These are phyloP conservation scores for Volvariella volvacea DNA, from an alignment of 1,284 basidiomycete genomes.

Conservation along the genomic window DNA sequence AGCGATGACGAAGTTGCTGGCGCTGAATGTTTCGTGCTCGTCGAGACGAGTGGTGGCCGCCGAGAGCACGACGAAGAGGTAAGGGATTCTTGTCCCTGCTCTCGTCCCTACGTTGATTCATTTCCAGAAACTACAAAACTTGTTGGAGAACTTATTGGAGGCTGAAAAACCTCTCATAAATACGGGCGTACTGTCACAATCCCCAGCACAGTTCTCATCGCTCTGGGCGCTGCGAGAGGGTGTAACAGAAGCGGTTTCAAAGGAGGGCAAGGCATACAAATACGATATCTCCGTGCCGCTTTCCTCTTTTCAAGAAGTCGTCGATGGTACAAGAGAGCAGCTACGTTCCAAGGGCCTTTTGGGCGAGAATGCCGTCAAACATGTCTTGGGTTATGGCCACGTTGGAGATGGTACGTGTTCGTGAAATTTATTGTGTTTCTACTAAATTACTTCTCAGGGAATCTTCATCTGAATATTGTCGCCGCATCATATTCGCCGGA, in stretches of 20 bases:
- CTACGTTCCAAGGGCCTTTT: conserved; percentile 72
- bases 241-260: conserved; percentile 89
- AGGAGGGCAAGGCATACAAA: conserved; percentile 95
- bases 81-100: conserved; percentile 4
- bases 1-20: conserved; percentile 65
- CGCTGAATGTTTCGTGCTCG: conserved; percentile 84
- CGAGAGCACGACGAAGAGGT: conserved; percentile 96
- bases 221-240: conserved; percentile 95
- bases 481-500: conserved; percentile 79
- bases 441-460: conserved; percentile 46
- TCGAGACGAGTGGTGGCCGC: conserved; percentile 94
- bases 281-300: conserved; percentile 95
- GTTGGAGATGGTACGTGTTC: conserved; percentile 81
- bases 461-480: conserved; percentile 93
- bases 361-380: conserved; percentile 66
- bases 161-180: conserved; percentile 72
- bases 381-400: conserved; percentile 92
- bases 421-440: conserved; percentile 7
- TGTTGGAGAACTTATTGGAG: conserved; percentile 80
- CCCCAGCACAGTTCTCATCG: conserved; percentile 83
- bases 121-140: conserved; percentile 77
- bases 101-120: conserved; percentile 1
- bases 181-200: conserved; percentile 92
- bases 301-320: conserved; percentile 83
- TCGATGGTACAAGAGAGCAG: conserved; percentile 75